A percentile compares a stretch with the other conserved stretches of the same genome.
phyloP scores from a whole-genome alignment of 73 alveolate genomes.

The Diophrys sp. region DNA sequence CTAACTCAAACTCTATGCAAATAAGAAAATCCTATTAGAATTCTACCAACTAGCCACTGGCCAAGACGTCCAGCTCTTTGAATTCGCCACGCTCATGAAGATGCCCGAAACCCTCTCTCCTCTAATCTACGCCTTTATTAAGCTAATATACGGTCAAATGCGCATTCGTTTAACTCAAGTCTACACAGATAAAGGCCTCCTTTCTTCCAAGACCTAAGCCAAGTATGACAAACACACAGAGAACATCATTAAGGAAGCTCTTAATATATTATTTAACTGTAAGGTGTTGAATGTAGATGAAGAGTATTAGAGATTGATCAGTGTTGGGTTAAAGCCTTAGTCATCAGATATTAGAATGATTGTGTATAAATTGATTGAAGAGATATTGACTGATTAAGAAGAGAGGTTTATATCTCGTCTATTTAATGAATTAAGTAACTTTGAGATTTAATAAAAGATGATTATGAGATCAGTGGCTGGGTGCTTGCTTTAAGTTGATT shows the following conservation, averaged over 20 bases:
- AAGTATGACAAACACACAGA: background rate
- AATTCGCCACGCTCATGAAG: background rate
- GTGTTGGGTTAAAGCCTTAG: background rate
- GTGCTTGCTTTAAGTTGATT: background rate
- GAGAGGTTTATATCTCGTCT: background rate
- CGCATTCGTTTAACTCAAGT: background rate
- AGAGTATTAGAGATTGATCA: background rate
- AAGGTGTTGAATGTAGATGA: too few species aligned
- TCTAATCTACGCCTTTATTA: background rate
- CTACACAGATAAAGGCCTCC: background rate
- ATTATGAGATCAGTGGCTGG: background rate
- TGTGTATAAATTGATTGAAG: background rate
- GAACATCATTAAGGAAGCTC: background rate
- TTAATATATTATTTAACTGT: too few species aligned
- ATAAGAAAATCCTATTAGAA: background rate
- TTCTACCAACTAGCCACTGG: background rate
- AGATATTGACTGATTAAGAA: background rate
- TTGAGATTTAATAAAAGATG: background rate
- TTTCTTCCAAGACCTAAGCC: too few species aligned
- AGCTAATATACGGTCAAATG: background rate
- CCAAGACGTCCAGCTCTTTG: background rate
- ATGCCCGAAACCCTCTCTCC: background rate
- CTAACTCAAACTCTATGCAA: background rate
- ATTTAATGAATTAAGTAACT: background rate
- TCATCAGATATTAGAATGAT: background rate